Evolutionary conservation across 805 yeast genomes (phyloP).

Genomic region (Jamesozyma gamospora): DNA sequence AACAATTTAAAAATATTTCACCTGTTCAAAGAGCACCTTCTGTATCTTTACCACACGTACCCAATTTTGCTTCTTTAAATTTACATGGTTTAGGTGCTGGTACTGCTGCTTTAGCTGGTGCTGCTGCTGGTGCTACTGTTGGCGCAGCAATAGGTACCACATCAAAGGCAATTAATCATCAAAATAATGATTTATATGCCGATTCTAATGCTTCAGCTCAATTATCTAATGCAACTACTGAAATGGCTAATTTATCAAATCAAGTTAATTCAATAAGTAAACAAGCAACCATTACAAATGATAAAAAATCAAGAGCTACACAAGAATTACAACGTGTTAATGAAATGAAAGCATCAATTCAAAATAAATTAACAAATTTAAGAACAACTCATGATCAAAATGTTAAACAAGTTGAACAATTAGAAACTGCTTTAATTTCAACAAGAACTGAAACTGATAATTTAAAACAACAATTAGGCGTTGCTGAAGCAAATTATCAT

Average conservation of each 20-base stretch:
- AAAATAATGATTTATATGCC: slow-evolving; percentile 43
- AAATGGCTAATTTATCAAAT: slow-evolving; percentile 75
- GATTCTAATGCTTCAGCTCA: slow-evolving; percentile 54
- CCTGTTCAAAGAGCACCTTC: slow-evolving; percentile 37
- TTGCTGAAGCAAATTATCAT: slow-evolving; percentile 70
- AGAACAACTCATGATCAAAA: slow-evolving; percentile 70
- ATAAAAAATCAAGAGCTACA: slow-evolving; percentile 64
- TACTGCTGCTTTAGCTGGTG: slow-evolving; percentile 10
- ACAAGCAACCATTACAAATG: slow-evolving; percentile 63
- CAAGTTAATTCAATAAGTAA: slow-evolving; percentile 70
- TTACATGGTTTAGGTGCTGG: not conserved
- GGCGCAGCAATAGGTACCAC: slow-evolving; percentile 6
- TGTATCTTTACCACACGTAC: slow-evolving; percentile 27
- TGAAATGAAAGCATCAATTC: slow-evolving; percentile 59
- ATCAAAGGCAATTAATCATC: not conserved
- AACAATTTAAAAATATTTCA: slow-evolving; percentile 5
- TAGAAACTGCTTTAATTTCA: slow-evolving; percentile 50
- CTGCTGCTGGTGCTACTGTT: slow-evolving; percentile 14
- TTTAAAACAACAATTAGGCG: slow-evolving; percentile 59
- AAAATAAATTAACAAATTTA: slow-evolving; percentile 55
- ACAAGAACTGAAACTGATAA: slow-evolving; percentile 60
- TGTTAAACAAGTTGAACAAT: slow-evolving; percentile 61
- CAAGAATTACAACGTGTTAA: slow-evolving; percentile 64
- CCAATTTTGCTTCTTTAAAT: slow-evolving; percentile 21
- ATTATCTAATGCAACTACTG: slow-evolving; percentile 70